Percentiles rank a stretch among this genome's conserved stretches.
These are phyloP conservation scores for barley (Hordeum vulgare) DNA, from an alignment of 176 grass and related monocot species.

Conservation along the genomic window MorexV3_pseudomolecules_assembly NC_058520.1:474231934-474232433, in stretches of 20 bases:
- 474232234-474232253: background rate
- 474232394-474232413: background rate
- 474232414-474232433: slow-evolving; percentile 34
- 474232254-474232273: background rate
- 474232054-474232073: slow-evolving; percentile 43
- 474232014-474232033: slow-evolving; percentile 51
- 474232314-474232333: slow-evolving; percentile 66
- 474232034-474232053: slow-evolving; percentile 64
- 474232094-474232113: slow-evolving; percentile 51
- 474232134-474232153: slow-evolving; percentile 65
- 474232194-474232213: slow-evolving; percentile 32
- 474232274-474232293: slow-evolving; percentile 44
- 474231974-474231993: slow-evolving; percentile 24
- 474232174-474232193: slow-evolving; percentile 95
- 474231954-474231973: background rate
- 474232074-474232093: slow-evolving; percentile 39
- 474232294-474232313: slow-evolving; percentile 52
- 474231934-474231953: slow-evolving; percentile 25
- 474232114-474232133: slow-evolving; percentile 52
- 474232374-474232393: slow-evolving; percentile 30
- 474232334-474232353: slow-evolving; percentile 38
- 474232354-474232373: slow-evolving; percentile 45
- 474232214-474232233: background rate
- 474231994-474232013: background rate
- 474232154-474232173: slow-evolving; percentile 97